Percentiles rank a stretch among this genome's conserved stretches.
These are phyloP conservation scores for Ceriops decandra DNA, from an alignment of 345 rosid species.

Conservation along the genomic window DNA sequence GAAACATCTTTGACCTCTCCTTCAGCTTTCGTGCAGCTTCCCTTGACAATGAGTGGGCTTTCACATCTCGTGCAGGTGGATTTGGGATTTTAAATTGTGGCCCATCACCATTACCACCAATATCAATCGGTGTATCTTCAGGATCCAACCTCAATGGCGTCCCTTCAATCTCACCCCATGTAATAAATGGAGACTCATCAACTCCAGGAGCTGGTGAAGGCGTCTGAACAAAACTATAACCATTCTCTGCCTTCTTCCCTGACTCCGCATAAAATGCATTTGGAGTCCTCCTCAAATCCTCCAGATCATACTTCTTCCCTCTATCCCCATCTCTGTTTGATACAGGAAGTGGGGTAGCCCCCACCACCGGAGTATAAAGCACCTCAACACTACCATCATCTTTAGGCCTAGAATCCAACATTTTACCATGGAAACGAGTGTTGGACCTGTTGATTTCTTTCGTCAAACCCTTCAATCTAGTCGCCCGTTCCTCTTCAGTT, in stretches of 20 bases:
- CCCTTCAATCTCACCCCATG: conserved; percentile 99
- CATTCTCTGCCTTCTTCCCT: conserved; percentile 71
- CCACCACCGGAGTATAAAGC: conserved; percentile 73
- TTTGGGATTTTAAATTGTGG: conserved; percentile 74
- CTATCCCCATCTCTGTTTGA: conserved; percentile 66
- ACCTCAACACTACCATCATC: conserved; percentile 80
- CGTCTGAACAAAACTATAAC: conserved; percentile 82
- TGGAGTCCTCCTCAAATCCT: conserved; percentile 86
- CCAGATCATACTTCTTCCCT: conserved; percentile 77
- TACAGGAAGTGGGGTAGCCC: conserved; percentile 65
- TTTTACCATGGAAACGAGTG: conserved; percentile 87
- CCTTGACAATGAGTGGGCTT: conserved; percentile 81
- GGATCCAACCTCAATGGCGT: conserved; percentile 83
- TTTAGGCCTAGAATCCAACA: conserved; percentile 73
- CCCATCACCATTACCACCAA: conserved; percentile 83
- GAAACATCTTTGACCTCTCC: conserved; percentile 81
- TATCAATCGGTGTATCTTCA: conserved; percentile 88
- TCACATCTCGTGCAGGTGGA: conserved; percentile 78
- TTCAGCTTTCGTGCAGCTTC: conserved; percentile 82
- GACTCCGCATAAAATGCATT: conserved; percentile 69
- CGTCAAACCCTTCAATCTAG: conserved; percentile 61
- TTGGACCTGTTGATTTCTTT: conserved; percentile 66
- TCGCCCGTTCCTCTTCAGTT: conserved; percentile 69
- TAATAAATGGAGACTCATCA: conserved; percentile 86
- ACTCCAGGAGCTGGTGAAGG: conserved; percentile 96